A percentile compares a stretch with the other conserved stretches of the same genome.
Evolutionary conservation across 768 basidiomycete genomes (phyloP).

Genomic region (Tylopilus sp.): DNA sequence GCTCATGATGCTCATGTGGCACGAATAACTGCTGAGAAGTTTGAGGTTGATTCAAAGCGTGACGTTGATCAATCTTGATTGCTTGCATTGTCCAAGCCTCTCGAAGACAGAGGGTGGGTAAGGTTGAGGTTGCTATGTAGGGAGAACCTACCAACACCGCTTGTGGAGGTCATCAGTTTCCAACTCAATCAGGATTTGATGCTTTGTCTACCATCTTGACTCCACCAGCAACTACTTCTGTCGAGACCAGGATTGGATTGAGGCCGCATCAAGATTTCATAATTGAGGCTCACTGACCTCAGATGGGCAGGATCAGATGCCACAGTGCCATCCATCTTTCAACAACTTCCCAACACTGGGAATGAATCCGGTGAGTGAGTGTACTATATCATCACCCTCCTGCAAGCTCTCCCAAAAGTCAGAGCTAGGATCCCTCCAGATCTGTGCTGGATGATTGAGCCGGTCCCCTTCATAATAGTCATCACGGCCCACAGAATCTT

Average conservation of each 20-base stretch:
- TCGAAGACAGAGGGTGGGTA: conserved; percentile 25
- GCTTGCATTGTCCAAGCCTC: conserved; percentile 24
- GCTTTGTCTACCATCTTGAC: conserved; percentile 57
- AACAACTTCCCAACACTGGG: conserved; percentile 71
- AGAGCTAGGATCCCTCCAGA: conserved; percentile 67
- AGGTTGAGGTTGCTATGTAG: conserved; percentile 22
- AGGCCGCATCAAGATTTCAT: conserved; percentile 38
- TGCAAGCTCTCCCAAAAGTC: conserved; percentile 72
- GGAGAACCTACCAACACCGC: conserved; percentile 25
- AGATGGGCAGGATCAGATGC: conserved; percentile 34
- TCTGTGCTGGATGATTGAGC: conserved; percentile 42
- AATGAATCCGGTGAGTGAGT: conserved; percentile 72
- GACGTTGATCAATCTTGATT: conserved; percentile 27
- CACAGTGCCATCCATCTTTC: conserved; percentile 49
- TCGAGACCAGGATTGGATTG: conserved; percentile 35
- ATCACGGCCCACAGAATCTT: conserved; percentile 50
- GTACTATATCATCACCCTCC: conserved; percentile 74
- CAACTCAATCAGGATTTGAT: conserved; percentile 45
- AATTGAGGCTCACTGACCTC: conserved; percentile 55
- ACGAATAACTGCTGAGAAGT: conserved; percentile 52
- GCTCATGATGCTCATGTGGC: conserved; percentile 54
- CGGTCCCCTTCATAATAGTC: conserved; percentile 27
- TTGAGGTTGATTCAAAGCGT: conserved; percentile 22
- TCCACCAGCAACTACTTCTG: conserved; percentile 41
- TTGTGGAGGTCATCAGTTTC: conserved; percentile 32